Base-by-base conservation (phyloP, 495 filamentous ascomycete species). In the Chaetomium fimeti region DNA sequence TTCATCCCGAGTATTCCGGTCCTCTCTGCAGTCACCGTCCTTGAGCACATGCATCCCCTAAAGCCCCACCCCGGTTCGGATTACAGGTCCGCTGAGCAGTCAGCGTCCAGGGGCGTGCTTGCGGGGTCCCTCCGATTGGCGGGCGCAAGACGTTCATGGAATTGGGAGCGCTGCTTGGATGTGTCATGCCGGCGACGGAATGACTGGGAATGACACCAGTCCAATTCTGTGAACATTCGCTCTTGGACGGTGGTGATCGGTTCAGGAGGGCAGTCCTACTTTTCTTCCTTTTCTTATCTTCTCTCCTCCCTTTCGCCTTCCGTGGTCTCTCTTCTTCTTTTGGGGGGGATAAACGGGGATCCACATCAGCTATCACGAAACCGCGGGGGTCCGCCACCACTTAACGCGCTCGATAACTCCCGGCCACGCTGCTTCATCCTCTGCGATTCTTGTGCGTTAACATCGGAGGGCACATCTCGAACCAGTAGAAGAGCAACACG, bases 51-150 rank as follows among this genome's bases (percentile, higher is more conserved):
- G 29, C 29, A 32, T 32, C 29, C 29, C 29, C 29, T 3, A 32
- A 32, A 32, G 29, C 29, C 29, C 29, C 29, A 32, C 29, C 29
- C 38, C 2, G 43, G 43, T 18, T 38, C 29, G 42, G 54, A 57
- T n/a, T 32, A 18, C 38, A 40, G 42, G 18, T 22, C 45, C 15
- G 48, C 36, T 54, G 29, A 54, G 36, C 49, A 25, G 25, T 22
- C 2, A 56, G 28, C 32, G 25, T 20, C 24, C 53, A 55, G 68
- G 66, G 66, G 63, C 72, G 69, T 75, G 36, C 68, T 49, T 69
- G 70, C 67, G 71, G 67, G 68, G 48, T 4, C 22, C 54, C 32
- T 58, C 53, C 68, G 70, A 76, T 78, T 77, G 75, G 74, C 43
- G 45, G 18, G 42, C 60, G 6, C 20, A n/a, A 36, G 9, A 3